A percentile compares a stretch with the other conserved stretches of the same genome.
phyloP scores from a whole-genome alignment of 176 grass and related monocot species.

The Oryza punctata region DNA sequence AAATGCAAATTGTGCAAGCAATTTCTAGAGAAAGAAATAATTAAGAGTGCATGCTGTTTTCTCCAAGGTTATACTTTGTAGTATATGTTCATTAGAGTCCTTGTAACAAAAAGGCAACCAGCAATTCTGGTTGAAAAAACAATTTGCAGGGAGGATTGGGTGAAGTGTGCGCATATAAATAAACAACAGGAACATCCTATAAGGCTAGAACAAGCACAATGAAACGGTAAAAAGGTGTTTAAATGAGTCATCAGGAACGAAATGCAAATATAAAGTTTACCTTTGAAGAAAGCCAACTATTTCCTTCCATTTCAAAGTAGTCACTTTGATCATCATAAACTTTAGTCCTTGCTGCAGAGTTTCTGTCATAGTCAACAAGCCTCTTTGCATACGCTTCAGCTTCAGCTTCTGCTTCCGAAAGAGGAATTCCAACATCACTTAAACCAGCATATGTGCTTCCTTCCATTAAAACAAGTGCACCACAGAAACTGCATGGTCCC shows the following conservation, averaged over 20 bases:
- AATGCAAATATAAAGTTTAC: conserved; percentile 41
- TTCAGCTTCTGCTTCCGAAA: conserved; percentile 73
- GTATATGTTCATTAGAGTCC: neutral
- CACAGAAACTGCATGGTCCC: conserved; percentile 96
- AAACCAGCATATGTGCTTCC: conserved; percentile 96
- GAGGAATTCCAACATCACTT: conserved; percentile 67
- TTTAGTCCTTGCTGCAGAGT: conserved; percentile 91
- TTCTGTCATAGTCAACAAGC: conserved; percentile 94
- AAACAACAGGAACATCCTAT: neutral
- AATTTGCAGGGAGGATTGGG: neutral
- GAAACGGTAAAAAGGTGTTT: neutral
- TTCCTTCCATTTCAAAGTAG: conserved; percentile 99
- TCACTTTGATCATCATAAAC: conserved; percentile 99
- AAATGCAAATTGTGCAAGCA: neutral
- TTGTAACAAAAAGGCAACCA: neutral
- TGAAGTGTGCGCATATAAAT: conserved; percentile 6
- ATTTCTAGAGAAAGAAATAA: neutral
- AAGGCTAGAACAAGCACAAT: neutral
- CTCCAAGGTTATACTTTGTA: neutral
- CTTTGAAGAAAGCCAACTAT: conserved; percentile 92
- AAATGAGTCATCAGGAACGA: neutral
- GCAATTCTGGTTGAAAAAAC: conserved; percentile 12
- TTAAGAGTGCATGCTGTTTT: neutral
- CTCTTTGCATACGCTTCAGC: conserved; percentile 93
- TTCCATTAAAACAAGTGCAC: conserved; percentile 89